These are phyloP conservation scores for Leccinum arenicola DNA, from an alignment of 768 basidiomycete species.

Conservation along the genomic window DNA sequence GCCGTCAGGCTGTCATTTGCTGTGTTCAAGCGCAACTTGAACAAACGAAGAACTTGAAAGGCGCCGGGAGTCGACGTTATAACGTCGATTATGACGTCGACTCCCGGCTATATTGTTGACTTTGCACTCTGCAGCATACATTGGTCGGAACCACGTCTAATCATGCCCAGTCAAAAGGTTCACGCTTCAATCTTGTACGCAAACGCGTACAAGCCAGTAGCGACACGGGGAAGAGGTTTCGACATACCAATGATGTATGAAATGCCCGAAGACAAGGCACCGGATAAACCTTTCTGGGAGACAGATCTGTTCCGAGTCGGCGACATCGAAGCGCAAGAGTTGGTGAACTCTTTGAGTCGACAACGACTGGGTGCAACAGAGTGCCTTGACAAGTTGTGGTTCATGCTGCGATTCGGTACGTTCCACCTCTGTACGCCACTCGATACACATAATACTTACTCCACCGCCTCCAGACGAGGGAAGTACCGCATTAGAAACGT, in stretches of 20 bases:
- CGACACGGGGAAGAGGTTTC: not conserved
- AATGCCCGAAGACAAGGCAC: not conserved
- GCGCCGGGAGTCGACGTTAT: too few relatives aligned
- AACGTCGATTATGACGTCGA: too few relatives aligned
- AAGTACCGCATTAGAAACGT: constrained; percentile 16
- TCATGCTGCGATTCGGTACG: constrained; percentile 8
- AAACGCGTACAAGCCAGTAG: not conserved
- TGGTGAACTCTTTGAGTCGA: constrained; percentile 3
- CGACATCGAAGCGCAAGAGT: constrained; percentile 1
- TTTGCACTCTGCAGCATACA: constrained; percentile 1
- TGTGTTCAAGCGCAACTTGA: not conserved
- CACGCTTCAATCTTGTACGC: not conserved
- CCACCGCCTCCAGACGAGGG: constrained; percentile 12
- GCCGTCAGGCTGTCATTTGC: not conserved
- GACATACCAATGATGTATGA: not conserved
- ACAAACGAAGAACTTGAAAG: too few relatives aligned
- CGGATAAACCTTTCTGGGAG: constrained; percentile 9
- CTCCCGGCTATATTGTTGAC: not conserved
- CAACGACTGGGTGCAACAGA: constrained; percentile 8
- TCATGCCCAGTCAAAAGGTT: not conserved
- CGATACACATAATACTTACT: not conserved
- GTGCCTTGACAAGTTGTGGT: constrained; percentile 13
- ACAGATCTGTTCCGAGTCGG: constrained; percentile 10
- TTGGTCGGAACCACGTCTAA: constrained; percentile 12
- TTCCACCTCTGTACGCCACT: not conserved